Base-by-base conservation (phyloP, 1,284 basidiomycete genomes). In the Xanthoconium separans region DNA sequence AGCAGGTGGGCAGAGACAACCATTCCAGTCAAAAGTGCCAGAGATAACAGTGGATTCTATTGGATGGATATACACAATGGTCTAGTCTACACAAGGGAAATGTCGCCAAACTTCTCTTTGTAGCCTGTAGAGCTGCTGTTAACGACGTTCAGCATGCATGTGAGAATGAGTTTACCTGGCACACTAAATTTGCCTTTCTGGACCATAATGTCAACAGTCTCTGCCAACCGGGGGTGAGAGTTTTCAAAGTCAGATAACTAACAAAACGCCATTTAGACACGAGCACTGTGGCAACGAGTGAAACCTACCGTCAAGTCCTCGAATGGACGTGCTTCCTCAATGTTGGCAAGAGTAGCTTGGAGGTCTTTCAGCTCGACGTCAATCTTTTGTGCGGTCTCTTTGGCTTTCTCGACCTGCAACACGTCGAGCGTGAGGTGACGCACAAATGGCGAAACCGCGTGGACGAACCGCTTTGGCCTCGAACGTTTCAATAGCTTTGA, bases 161-260 rank as follows among this genome's bases (percentile, higher is more conserved):
- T 12, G 4, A 27, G 13, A 16, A 29, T 56, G 1, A 11, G n/a
- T 82, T 63, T 71, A 83, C 93, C 93, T 66, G 95, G 94, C 55
- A 97, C 93, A 70, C 89, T 91, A 91, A 94, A 99, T 80, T 98
- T 98, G 75, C 97, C 97, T 81, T 99, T 97, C 84, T 92, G 89
- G 68, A 98, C 75, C 95, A 98, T 98, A 66, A 86, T 95, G 79
- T 98, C 94, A 64, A 98, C 93, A 46, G 93, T 87, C 76, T 97
- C 87, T 50, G 82, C 77, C 71, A 99, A 89, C 75, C 95, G 93
- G 46, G 97, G 97, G 73, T 95, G 90, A 48, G 97, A 96, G 60
- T 88, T 81, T 63, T 89, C 87, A 64, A 99, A 92, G 64, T 99
- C 97, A 66, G 91, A 87, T 60, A 87, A 79, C 93, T 95, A 24